Conservation (phyloP, 2,329 filamentous ascomycete species). For the Monosporascus ibericus region DNA sequence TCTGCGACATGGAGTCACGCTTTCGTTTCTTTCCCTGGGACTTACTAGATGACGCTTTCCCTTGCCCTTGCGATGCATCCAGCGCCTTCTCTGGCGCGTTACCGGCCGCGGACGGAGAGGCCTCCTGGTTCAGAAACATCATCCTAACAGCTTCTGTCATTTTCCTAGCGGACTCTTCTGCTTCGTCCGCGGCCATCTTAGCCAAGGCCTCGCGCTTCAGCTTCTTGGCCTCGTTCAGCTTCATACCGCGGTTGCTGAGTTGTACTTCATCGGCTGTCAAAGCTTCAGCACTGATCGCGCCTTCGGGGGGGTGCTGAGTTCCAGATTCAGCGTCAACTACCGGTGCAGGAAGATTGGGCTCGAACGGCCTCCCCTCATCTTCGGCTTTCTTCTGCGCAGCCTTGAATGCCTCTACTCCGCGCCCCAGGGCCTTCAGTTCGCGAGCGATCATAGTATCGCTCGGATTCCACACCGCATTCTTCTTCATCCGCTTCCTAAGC, state of each 20-base stretch:
- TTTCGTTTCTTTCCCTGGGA: slow-evolving; percentile 37
- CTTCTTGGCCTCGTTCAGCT: slow-evolving; percentile 72
- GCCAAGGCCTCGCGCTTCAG: slow-evolving; percentile 61
- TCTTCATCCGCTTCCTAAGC: slow-evolving; percentile 82
- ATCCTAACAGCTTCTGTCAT: slow-evolving; percentile 43
- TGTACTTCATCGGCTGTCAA: slow-evolving; percentile 55
- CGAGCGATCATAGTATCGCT: slow-evolving; percentile 81
- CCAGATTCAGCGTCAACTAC: slow-evolving; percentile 45
- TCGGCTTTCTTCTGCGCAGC: slow-evolving; percentile 60
- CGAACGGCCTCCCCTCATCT: slow-evolving; percentile 57
- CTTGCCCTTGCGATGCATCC: slow-evolving; percentile 21
- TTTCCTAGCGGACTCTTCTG: slow-evolving; percentile 50
- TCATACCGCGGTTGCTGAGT: slow-evolving; percentile 67
- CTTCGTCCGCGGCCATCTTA: slow-evolving; percentile 56
- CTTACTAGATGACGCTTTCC: slow-evolving; percentile 16
- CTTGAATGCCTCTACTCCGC: slow-evolving; percentile 57
- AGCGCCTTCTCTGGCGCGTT: slow-evolving; percentile 25
- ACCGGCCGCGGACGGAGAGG: slow-evolving; percentile 25
- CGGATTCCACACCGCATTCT: slow-evolving; percentile 79
- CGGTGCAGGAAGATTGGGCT: slow-evolving; percentile 34
- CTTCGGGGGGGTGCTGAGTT: slow-evolving; percentile 48
- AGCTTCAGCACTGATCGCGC: slow-evolving; percentile 53
- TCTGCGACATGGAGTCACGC: slow-evolving; percentile 32
- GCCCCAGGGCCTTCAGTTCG: slow-evolving; percentile 65
- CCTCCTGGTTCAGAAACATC: slow-evolving; percentile 33